phyloP scores from a whole-genome alignment of 441 rosid species.

The Hura crepitans region DNA sequence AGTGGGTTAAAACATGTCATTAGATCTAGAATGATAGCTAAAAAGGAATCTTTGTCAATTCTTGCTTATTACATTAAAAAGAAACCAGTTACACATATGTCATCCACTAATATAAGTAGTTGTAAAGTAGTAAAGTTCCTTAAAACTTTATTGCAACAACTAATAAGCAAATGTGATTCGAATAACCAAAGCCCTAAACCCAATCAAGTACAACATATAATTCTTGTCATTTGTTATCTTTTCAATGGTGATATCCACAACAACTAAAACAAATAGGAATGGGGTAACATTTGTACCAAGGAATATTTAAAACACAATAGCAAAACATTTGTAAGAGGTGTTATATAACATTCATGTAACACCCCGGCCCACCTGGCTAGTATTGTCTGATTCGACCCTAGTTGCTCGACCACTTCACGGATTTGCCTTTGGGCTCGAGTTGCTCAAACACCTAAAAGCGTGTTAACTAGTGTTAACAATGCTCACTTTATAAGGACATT shows the following conservation, averaged over 20 bases:
- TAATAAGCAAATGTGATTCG: slow-evolving; percentile 1
- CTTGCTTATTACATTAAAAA: slow-evolving; percentile 65
- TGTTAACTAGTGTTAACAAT: no score
- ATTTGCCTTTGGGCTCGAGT: no score
- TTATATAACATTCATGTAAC: background rate
- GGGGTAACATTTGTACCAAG: no score
- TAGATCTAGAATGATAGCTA: slow-evolving; percentile 83
- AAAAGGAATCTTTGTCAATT: slow-evolving; percentile 60
- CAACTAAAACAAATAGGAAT: background rate
- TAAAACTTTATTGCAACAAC: background rate
- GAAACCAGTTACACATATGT: slow-evolving; percentile 19
- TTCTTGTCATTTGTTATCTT: background rate
- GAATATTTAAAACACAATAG: no score
- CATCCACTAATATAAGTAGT: background rate
- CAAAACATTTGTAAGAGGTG: background rate
- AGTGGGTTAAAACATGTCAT: slow-evolving; percentile 90
- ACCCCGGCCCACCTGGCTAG: no score
- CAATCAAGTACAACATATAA: background rate
- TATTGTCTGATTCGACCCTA: no score
- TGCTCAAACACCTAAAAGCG: no score
- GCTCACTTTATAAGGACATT: no score
- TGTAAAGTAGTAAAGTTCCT: background rate
- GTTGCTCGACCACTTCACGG: no score
- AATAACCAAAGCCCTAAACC: no score
- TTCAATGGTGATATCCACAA: background rate